Conservation (phyloP, 768 basidiomycete species). For the Lentinula raphanica region DNA sequence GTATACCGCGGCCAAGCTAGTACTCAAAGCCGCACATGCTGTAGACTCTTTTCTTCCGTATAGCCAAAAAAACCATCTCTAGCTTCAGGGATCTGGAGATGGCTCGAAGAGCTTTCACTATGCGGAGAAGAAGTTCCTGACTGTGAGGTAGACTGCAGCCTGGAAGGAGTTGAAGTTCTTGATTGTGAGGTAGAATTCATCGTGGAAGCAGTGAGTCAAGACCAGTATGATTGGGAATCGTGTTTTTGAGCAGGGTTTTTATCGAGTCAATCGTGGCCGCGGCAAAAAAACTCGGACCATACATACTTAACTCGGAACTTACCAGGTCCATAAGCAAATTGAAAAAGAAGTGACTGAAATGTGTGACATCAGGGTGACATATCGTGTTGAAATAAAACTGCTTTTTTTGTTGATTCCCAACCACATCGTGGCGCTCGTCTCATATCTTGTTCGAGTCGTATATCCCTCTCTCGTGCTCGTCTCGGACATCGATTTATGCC, state of each 20-base stretch:
- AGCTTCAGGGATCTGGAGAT: constrained; percentile 42
- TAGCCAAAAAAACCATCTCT: constrained; percentile 79
- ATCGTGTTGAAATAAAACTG: neutral
- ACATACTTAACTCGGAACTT: too few relatives aligned
- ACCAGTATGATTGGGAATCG: too few relatives aligned
- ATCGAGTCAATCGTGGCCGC: too few relatives aligned
- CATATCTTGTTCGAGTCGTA: neutral
- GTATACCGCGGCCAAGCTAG: neutral
- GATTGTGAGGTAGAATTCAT: too few relatives aligned
- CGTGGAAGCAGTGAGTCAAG: too few relatives aligned
- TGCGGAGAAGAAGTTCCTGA: neutral
- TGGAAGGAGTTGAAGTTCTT: neutral
- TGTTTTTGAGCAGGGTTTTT: too few relatives aligned
- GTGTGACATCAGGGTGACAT: neutral
- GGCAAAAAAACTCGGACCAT: too few relatives aligned
- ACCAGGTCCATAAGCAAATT: too few relatives aligned
- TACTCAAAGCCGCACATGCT: constrained; percentile 49
- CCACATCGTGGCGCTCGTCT: neutral
- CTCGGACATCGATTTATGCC: neutral
- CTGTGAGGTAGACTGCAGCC: neutral
- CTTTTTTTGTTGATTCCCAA: neutral
- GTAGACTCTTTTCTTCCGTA: constrained; percentile 68
- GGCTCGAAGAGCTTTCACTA: neutral
- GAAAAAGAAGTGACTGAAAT: too few relatives aligned
- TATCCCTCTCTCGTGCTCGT: neutral